Conservation (phyloP, 495 filamentous ascomycete genomes). For the Xylaria telfairii region DNA sequence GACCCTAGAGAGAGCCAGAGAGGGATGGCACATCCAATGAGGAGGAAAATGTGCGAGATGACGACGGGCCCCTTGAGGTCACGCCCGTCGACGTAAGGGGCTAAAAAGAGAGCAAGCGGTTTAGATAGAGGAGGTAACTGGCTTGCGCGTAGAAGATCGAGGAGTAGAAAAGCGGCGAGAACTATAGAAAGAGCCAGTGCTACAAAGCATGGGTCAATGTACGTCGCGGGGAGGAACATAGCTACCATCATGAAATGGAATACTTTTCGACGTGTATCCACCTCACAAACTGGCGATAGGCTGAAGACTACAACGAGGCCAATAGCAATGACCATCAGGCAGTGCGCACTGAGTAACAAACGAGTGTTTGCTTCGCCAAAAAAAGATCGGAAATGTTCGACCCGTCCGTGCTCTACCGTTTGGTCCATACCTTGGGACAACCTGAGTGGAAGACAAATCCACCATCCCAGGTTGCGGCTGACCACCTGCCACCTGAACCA, state of each 20-base stretch:
- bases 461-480: conserved; percentile 68
- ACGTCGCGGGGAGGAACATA: conserved; percentile 88
- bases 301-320: conserved; percentile 77
- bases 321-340: conserved; percentile 65
- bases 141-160: conserved; percentile 87
- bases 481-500: conserved; percentile 70
- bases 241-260: conserved; percentile 98
- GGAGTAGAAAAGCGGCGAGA: conserved; percentile 80
- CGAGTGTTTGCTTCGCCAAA: conserved; percentile 82
- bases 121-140: conserved; percentile 88
- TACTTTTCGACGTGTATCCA: conserved; percentile 96
- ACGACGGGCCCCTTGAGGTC: conserved; percentile 94
- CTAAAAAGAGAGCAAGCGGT: conserved; percentile 81
- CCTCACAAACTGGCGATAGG: conserved; percentile 74
- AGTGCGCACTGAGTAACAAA: conserved; percentile 78
- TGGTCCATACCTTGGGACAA: conserved; percentile 25
- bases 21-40: conserved; percentile 95
- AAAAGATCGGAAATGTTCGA: conserved; percentile 31
- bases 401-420: conserved; percentile 11
- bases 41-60: conserved; percentile 91
- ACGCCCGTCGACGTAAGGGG: conserved; percentile 92
- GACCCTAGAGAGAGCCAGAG: conserved; percentile 85
- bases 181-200: conserved; percentile 77
- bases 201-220: conserved; percentile 82
- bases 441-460: conserved; percentile 75